A percentile compares a stretch with the other conserved stretches of the same genome.
These are phyloP conservation scores for Backusella tuberculispora DNA, from an alignment of 192 early-diverging fungal species.

Conservation along the genomic window DNA sequence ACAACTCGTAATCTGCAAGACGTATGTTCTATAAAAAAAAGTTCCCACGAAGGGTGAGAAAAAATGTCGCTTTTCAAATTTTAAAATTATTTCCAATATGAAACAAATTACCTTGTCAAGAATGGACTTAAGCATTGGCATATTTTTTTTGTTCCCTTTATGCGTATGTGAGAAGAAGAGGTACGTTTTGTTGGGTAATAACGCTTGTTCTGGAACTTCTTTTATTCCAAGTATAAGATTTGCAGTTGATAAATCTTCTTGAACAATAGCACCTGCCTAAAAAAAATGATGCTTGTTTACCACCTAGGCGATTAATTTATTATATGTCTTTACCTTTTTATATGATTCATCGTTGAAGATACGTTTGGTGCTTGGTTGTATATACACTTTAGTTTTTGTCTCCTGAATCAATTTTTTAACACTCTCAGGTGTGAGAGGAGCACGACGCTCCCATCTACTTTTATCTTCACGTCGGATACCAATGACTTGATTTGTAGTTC, in stretches of 20 bases:
- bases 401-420: slow-evolving; percentile 85
- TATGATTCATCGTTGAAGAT: slow-evolving; percentile 90
- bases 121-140: slow-evolving; percentile 85
- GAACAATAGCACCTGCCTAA: slow-evolving; percentile 80
- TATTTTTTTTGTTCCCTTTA: slow-evolving; percentile 95
- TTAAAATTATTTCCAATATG: background rate
- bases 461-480: slow-evolving; percentile 95
- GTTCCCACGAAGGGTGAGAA: slow-evolving; percentile 16
- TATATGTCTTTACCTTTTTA: slow-evolving; percentile 53
- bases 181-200: slow-evolving; percentile 91
- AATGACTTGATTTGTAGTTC: slow-evolving; percentile 38
- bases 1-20: slow-evolving; percentile 95
- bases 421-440: slow-evolving; percentile 86
- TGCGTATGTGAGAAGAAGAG: slow-evolving; percentile 97
- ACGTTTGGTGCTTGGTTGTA: slow-evolving; percentile 93
- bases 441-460: slow-evolving; percentile 96
- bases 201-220: slow-evolving; percentile 83
- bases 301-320: background rate
- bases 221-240: slow-evolving; percentile 97
- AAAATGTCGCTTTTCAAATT: background rate
- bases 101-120: slow-evolving; percentile 77
- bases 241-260: slow-evolving; percentile 85
- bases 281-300: background rate
- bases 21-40: slow-evolving; percentile 67
- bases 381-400: slow-evolving; percentile 79